These are phyloP conservation scores for Thecamonas trahens DNA, from an alignment of 78 protist species.

Conservation along the genomic window DNA sequence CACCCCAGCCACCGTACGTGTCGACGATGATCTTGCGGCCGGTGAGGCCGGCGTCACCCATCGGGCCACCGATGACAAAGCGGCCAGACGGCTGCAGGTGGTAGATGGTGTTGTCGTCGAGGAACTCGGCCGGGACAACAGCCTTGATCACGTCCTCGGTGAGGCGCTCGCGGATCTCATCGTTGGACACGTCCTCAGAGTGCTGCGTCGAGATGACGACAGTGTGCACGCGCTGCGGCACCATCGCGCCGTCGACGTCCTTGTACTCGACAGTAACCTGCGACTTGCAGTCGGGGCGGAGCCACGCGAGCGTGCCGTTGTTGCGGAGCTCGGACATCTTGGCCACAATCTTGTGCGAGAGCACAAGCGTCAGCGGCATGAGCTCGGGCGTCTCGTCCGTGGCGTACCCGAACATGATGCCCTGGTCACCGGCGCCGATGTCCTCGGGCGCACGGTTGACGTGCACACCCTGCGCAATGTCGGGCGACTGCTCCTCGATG, in stretches of 20 bases:
- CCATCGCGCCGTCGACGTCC: constrained; percentile 47
- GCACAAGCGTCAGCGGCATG: constrained; percentile 94
- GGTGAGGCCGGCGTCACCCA: constrained; percentile 99
- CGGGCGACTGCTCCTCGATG: constrained; percentile 98
- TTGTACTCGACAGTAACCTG: constrained; percentile 98
- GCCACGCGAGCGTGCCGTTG: constrained; percentile 80
- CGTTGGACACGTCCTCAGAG: constrained; percentile 83
- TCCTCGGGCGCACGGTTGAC: constrained; percentile 66
- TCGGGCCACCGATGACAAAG: constrained; percentile 98
- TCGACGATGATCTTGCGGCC: constrained; percentile 99
- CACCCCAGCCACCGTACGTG: constrained; percentile 99
- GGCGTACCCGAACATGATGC: constrained; percentile 99
- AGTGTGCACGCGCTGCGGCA: constrained; percentile 95
- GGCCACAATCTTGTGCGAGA: constrained; percentile 80
- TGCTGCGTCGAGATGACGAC: constrained; percentile 98
- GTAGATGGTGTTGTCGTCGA: constrained; percentile 92
- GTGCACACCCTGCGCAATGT: constrained; percentile 97
- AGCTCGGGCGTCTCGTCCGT: constrained; percentile 92
- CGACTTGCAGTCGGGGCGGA: constrained; percentile 99
- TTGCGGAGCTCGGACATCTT: constrained; percentile 87
- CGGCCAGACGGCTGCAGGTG: constrained; percentile 98
- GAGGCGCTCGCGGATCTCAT: constrained; percentile 73
- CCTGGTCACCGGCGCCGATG: constrained; percentile 99
- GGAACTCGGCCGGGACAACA: constrained; percentile 83
- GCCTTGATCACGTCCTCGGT: constrained; percentile 71